Evolutionary conservation across 768 basidiomycete genomes (phyloP), one percentile per base, ranked within the genome.

Genomic region (Amanita pseudoporphyria): DNA sequence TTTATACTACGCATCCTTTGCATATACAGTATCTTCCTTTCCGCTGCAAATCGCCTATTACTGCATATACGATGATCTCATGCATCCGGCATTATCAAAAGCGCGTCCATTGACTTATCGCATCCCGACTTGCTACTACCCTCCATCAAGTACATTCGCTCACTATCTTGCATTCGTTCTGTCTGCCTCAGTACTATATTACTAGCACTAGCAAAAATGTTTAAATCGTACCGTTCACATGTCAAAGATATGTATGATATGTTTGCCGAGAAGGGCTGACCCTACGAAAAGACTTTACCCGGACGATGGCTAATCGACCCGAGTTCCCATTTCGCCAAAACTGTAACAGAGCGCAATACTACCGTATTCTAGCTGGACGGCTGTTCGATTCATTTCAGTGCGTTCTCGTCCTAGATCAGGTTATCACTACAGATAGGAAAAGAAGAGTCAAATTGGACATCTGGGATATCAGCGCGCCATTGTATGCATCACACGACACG

Each of bases 321-420:
- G 12, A 10, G 35, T 36, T 36, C n/a, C n/a, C n/a, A n/a, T n/a
- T n/a, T n/a, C n/a, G n/a, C n/a, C 16, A 14, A 7, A 21, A 10
- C 21, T 22, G 35, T 9, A 19, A 39, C 22, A 39, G 26, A 31
- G n/a, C 9, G 39, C 30, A 48, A 10, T 31, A 49, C 45, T 61
- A 60, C 40, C 53, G 57, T 33, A 62, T 68, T 49, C 49, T 73
- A 28, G 76, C 75, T 0, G 75, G 76, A 1, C 66, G 70, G 54
- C 60, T 80, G 12, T 82, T 79, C 55, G 75, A 81, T 59, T 69
- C 77, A 0, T 58, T 69, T 35, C 58, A 60, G 5, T 64, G 70
- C 44, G 53, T 62, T 31, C 58, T 83, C 22, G 52, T 72, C n/a
- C 57, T 65, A 28, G 64, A 75, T 49, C 72, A 67, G 53, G 62